phyloP scores from a whole-genome alignment of 495 filamentous ascomycete species.

The Daldinia bambusicola region DNA sequence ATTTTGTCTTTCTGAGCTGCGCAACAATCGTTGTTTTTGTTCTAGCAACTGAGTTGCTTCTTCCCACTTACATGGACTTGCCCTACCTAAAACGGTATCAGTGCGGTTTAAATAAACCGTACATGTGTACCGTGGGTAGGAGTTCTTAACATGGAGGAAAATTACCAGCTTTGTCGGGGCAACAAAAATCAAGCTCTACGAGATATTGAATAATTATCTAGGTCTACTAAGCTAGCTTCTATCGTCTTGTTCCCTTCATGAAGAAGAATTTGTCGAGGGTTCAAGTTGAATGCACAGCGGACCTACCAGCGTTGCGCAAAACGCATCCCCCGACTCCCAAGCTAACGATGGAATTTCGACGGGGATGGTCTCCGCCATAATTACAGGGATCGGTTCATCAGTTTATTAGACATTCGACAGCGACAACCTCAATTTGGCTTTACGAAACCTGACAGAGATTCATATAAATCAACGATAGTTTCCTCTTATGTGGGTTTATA shows the following conservation, averaged over 20 bases:
- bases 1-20: conserved; percentile 13
- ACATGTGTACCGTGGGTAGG: conserved; percentile 30
- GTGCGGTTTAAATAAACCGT: conserved; percentile 24
- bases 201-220: not conserved
- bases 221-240: conserved; percentile 9
- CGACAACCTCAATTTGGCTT: conserved; percentile 19
- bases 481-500: not conserved
- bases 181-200: conserved; percentile 5
- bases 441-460: conserved; percentile 17
- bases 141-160: conserved; percentile 13
- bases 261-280: conserved; percentile 7
- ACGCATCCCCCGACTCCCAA: conserved; percentile 28
- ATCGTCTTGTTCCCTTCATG: conserved; percentile 4
- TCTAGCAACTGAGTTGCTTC: conserved; percentile 17
- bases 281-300: conserved; percentile 12
- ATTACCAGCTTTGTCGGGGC: conserved; percentile 6
- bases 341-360: conserved; percentile 36
- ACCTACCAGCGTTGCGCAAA: conserved; percentile 39
- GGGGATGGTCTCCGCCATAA: conserved; percentile 37
- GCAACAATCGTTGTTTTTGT: conserved; percentile 27
- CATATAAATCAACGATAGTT: conserved; percentile 1
- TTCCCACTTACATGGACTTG: conserved; percentile 41
- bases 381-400: conserved; percentile 31
- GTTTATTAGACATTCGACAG: conserved; percentile 21
- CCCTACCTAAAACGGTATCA: conserved; percentile 47